Evolutionary conservation across 2,329 filamentous ascomycete genomes (phyloP), one percentile per base, ranked within the genome.

Genomic region (Diaporthe sp.): DNA sequence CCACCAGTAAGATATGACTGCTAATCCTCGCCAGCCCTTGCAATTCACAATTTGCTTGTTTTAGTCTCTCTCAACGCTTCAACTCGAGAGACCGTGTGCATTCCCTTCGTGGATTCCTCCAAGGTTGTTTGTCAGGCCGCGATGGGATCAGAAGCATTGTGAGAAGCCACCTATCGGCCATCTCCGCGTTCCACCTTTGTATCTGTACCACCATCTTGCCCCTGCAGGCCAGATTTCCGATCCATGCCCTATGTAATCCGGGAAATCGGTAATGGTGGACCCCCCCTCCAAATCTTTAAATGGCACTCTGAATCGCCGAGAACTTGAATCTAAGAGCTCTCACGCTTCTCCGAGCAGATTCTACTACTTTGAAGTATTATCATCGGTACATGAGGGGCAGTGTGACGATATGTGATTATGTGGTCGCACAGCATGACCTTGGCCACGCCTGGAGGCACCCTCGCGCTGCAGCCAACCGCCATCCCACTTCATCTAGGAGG

Each of bases 401-500:
- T 66, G 71, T 44, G 71, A 58, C 56, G 47, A 15, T 6, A 30
- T 30, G 25, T 47, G n/a, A 44, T 53, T 35, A 56, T 71, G 42
- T 58, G 72, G 74, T 75, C 55, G 58, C 74, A 75, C 71, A 65
- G 61, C 74, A 75, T 70, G 59, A 69, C 17, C 59, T 42, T 42
- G 47, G n/a, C 59, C 70, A 75, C 56, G 51, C 53, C 59, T 69
- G 27, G 44, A 39, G 35, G 35, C 39, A 47, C 68, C 37, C 69
- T 53, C 47, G 35, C 37, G 44, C 72, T 75, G 74, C 74, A 75
- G 56, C 35, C 53, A 61, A 50, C 71, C 74, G 72, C 44, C 37
- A 55, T 69, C 53, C 72, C 71, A 75, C 74, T 71, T 71, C 53
- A 74, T 75, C 68, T 75, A 51, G 30, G 61, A 66, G 71, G 30